phyloP scores from a whole-genome alignment of 371 early-diverging fungal species.

The Modicella reniformis region DNA sequence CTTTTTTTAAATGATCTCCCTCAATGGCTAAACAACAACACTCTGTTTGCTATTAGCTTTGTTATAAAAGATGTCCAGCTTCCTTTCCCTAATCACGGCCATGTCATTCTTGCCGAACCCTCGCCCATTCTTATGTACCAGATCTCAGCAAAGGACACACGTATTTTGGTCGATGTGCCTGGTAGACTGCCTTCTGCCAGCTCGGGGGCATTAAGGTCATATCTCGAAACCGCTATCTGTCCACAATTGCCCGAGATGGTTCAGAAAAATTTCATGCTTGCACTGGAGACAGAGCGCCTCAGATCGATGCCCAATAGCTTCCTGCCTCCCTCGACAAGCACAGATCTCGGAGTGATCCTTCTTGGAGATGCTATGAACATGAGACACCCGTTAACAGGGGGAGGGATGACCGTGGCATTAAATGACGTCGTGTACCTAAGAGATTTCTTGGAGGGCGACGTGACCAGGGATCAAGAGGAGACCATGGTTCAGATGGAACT shows the following conservation, averaged over 20 bases:
- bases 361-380: conserved; percentile 95
- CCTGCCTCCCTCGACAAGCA: conserved; percentile 75
- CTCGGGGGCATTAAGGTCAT: conserved; percentile 53
- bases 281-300: conserved; percentile 78
- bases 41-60: conserved; percentile 51
- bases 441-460: conserved; percentile 60
- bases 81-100: conserved; percentile 88
- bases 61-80: conserved; percentile 74
- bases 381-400: conserved; percentile 94
- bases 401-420: conserved; percentile 95
- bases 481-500: conserved; percentile 67
- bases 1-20: neutral
- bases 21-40: neutral
- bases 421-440: conserved; percentile 84
- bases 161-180: conserved; percentile 93
- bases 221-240: conserved; percentile 68
- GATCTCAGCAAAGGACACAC: conserved; percentile 87
- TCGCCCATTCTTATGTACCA: conserved; percentile 95
- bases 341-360: conserved; percentile 76
- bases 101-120: conserved; percentile 86
- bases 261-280: conserved; percentile 70
- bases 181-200: conserved; percentile 78
- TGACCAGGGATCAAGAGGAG: conserved; percentile 61
- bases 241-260: conserved; percentile 78
- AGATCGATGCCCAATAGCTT: conserved; percentile 91